Evolutionary conservation across 192 early-diverging fungal genomes (phyloP).

Genomic region (Coemansia sp.): DNA sequence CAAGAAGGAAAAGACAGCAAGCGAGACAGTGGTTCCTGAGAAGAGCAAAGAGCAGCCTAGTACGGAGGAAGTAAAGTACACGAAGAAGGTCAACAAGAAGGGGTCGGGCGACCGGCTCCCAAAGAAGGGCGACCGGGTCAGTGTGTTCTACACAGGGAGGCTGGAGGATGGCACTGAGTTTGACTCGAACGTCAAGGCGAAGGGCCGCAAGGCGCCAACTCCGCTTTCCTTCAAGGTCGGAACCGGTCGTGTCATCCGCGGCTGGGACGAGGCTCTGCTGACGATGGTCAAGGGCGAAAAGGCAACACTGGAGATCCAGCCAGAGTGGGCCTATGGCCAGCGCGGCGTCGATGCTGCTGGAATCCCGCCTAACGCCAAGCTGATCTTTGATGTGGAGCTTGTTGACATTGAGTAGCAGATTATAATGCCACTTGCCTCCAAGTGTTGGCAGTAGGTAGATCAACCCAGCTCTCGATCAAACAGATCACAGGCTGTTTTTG

Average conservation of each 20-base stretch:
- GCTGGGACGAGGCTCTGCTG: conserved; percentile 84
- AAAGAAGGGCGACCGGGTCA: conserved; percentile 69
- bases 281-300: conserved; percentile 87
- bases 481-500: too few species aligned
- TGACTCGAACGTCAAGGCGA: conserved; percentile 61
- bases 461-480: too few species aligned
- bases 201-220: conserved; percentile 62
- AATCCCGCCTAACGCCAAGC: conserved; percentile 79
- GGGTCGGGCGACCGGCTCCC: conserved; percentile 60
- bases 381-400: conserved; percentile 80
- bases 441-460: too few species aligned
- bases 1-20: conserved; percentile 34
- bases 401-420: conserved; percentile 57
- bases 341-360: conserved; percentile 61
- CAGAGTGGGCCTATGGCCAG: conserved; percentile 86
- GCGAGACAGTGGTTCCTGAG: conserved; percentile 9
- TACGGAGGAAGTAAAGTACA: conserved; percentile 62
- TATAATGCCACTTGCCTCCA: too few species aligned
- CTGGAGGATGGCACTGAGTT: conserved; percentile 71
- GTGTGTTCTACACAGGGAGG: conserved; percentile 65
- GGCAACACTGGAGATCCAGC: conserved; percentile 75
- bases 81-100: conserved; percentile 64
- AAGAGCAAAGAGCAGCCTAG: conserved; percentile 3
- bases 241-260: conserved; percentile 92
- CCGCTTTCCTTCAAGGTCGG: conserved; percentile 83